phyloP scores from a whole-genome alignment of 2,329 filamentous ascomycete genomes.

The Penicillium sp. region DNA sequence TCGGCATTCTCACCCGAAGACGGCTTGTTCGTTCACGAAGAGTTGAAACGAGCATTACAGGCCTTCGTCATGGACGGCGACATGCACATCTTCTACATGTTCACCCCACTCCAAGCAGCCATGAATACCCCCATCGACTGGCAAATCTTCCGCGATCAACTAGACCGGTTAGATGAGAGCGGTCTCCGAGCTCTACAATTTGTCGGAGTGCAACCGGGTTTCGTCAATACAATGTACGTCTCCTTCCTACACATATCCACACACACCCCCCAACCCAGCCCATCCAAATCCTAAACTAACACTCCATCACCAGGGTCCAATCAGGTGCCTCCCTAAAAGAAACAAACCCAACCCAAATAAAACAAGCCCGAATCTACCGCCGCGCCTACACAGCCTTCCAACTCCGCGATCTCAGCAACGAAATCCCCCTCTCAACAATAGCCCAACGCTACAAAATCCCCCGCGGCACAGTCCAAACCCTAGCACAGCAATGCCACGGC shows the following conservation, averaged over 20 bases:
- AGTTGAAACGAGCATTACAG: slow-evolving; percentile 65
- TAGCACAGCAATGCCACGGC: slow-evolving; percentile 73
- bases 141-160: slow-evolving; percentile 69
- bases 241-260: background rate
- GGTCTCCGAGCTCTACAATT: slow-evolving; percentile 67
- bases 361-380: slow-evolving; percentile 63
- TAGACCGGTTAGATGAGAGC: slow-evolving; percentile 70
- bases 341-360: slow-evolving; percentile 60
- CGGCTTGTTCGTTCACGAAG: slow-evolving; percentile 69
- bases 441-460: slow-evolving; percentile 69
- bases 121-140: slow-evolving; percentile 61
- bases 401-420: slow-evolving; percentile 75
- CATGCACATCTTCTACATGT: slow-evolving; percentile 75
- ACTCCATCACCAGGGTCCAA: slow-evolving; percentile 56
- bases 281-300: slow-evolving; percentile 1
- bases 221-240: slow-evolving; percentile 64
- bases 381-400: slow-evolving; percentile 75
- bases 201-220: slow-evolving; percentile 66
- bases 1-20: slow-evolving; percentile 73
- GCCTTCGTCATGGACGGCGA: slow-evolving; percentile 80
- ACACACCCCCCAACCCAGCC: background rate
- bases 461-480: slow-evolving; percentile 68
- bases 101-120: slow-evolving; percentile 66
- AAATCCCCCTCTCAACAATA: slow-evolving; percentile 68
- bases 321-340: slow-evolving; percentile 64